Conservation (phyloP, 352 stramenopile genomes). For the Pythium graminicola region DNA sequence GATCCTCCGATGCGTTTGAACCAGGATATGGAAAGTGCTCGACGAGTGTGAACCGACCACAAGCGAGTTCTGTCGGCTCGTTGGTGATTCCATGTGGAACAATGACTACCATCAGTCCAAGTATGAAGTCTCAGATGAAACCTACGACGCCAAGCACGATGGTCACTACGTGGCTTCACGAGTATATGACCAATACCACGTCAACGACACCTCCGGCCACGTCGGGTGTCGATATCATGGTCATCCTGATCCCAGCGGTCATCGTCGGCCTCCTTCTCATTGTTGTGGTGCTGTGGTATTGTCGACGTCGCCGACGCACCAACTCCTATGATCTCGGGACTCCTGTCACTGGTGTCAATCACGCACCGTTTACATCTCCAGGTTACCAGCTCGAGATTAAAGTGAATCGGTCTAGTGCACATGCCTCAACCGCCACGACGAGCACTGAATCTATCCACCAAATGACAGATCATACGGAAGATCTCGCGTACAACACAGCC, state of each 20-base stretch:
- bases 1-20: neutral
- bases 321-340: too few relatives aligned
- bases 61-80: too few relatives aligned
- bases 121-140: neutral
- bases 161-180: neutral
- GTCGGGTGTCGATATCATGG: neutral
- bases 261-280: neutral
- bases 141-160: neutral
- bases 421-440: neutral
- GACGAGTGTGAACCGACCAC: too few relatives aligned
- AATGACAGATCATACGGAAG: too few relatives aligned
- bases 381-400: too few relatives aligned
- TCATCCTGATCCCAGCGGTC: neutral
- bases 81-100: neutral
- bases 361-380: too few relatives aligned
- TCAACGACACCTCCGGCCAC: neutral
- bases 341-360: too few relatives aligned
- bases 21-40: too few relatives aligned
- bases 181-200: neutral
- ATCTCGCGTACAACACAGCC: slow-evolving; percentile 6
- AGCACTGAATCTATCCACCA: too few relatives aligned
- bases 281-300: neutral
- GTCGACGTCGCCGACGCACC: neutral
- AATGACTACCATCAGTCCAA: neutral
- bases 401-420: neutral